phyloP scores from a whole-genome alignment of 73 alveolate genomes.

The Paramecium tetraurelia region DNA sequence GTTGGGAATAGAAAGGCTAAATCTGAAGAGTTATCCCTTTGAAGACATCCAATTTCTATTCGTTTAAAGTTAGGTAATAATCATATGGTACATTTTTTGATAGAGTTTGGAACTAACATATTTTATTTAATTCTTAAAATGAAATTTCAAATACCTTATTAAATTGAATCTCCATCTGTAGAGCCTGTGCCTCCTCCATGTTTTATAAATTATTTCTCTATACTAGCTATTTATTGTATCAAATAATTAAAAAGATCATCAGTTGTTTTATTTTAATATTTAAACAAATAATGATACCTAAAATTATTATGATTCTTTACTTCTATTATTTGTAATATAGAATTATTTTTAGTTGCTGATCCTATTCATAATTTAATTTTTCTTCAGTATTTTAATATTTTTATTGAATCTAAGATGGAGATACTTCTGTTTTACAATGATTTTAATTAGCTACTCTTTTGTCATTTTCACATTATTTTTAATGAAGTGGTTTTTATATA shows the following conservation, averaged over 20 bases:
- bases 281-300: slow-evolving; percentile 21
- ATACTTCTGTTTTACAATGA: background rate
- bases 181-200: background rate
- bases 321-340: slow-evolving; percentile 31
- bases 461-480: background rate
- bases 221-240: background rate
- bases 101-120: background rate
- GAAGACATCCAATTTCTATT: background rate
- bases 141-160: background rate
- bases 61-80: background rate
- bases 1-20: background rate
- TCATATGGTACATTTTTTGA: slow-evolving; percentile 46
- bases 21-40: background rate
- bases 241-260: slow-evolving; percentile 35
- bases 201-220: background rate
- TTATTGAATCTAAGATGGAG: background rate
- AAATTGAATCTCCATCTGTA: slow-evolving; percentile 10
- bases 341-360: background rate
- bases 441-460: background rate
- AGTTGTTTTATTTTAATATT: background rate
- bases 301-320: background rate
- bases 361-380: background rate
- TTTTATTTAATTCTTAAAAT: slow-evolving; percentile 16
- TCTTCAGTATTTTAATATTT: background rate
- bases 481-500: background rate